A percentile compares a stretch with the other conserved stretches of the same genome.
Conservation (phyloP, 1,139 yeast species). For the Nakaseomyces uthaithaninus region DNA sequence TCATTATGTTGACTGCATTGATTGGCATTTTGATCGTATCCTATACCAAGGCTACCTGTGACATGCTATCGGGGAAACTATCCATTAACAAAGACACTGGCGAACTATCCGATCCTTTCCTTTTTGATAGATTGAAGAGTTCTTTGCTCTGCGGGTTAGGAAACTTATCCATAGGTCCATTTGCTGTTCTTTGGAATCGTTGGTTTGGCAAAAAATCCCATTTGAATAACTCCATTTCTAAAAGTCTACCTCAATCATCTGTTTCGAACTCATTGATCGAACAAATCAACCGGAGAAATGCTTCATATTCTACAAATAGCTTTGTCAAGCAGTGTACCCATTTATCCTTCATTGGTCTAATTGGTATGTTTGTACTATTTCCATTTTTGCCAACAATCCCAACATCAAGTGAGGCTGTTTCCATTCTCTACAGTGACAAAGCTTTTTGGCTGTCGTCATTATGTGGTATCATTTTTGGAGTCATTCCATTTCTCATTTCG, state of each 20-base stretch:
- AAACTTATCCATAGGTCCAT: constrained; percentile 24
- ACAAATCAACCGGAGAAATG: constrained; percentile 12
- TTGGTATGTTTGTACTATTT: constrained; percentile 17
- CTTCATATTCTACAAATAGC: constrained; percentile 9
- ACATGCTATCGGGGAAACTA: constrained; percentile 23
- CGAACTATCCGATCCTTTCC: constrained; percentile 27
- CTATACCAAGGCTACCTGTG: constrained; percentile 25
- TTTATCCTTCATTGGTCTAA: constrained; percentile 20
- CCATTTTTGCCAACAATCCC: constrained; percentile 21
- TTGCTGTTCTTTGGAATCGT: constrained; percentile 21
- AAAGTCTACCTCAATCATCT: constrained; percentile 11
- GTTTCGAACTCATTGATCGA: constrained; percentile 17
- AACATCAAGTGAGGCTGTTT: constrained; percentile 13
- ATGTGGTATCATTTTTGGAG: constrained; percentile 21
- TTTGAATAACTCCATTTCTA: constrained; percentile 8
- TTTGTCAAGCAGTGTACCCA: constrained; percentile 19
- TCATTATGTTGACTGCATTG: constrained; percentile 13
- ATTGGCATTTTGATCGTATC: constrained; percentile 20
- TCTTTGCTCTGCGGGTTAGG: constrained; percentile 26
- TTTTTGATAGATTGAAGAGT: constrained; percentile 28
- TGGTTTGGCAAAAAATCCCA: constrained; percentile 14
- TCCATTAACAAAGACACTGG: constrained; percentile 24
- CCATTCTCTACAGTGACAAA: constrained; percentile 17
- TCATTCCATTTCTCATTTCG: constrained; percentile 21
- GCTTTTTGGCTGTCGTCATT: constrained; percentile 22